These are phyloP conservation scores for Letharia columbiana DNA, from an alignment of 495 filamentous ascomycete genomes.

Conservation along the genomic window DNA sequence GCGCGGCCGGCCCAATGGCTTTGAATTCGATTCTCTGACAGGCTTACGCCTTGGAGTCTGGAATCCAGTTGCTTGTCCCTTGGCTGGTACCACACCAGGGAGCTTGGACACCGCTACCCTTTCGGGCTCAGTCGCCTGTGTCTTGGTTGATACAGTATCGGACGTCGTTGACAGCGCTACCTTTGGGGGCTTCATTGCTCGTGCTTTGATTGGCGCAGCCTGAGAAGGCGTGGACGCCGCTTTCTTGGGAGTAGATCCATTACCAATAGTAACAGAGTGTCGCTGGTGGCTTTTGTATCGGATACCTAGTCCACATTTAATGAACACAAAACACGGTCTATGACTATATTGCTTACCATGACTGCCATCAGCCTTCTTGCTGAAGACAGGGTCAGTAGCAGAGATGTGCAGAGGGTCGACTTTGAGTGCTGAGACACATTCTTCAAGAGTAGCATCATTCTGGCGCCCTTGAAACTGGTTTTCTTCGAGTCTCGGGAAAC, in stretches of 20 bases:
- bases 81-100: neutral
- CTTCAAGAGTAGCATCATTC: slow-evolving; percentile 37
- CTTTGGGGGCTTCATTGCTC: neutral
- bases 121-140: neutral
- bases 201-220: neutral
- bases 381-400: slow-evolving; percentile 31
- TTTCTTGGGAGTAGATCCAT: neutral
- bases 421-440: slow-evolving; percentile 33
- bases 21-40: neutral
- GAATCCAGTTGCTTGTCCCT: neutral
- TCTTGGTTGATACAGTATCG: neutral
- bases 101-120: neutral
- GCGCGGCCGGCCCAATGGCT: slow-evolving; percentile 19
- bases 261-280: neutral
- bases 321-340: neutral
- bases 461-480: slow-evolving; percentile 17
- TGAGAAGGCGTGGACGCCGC: neutral
- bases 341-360: slow-evolving; percentile 25
- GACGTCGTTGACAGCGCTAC: neutral
- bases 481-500: slow-evolving; percentile 35
- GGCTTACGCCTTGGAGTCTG: neutral
- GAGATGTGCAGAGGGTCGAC: slow-evolving; percentile 25
- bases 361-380: slow-evolving; percentile 28
- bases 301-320: slow-evolving; percentile 3
- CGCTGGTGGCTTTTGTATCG: neutral